Percentiles rank a stretch among this genome's conserved stretches.
Evolutionary conservation across 805 yeast genomes (phyloP).

Genomic region (Candida piceae): DNA sequence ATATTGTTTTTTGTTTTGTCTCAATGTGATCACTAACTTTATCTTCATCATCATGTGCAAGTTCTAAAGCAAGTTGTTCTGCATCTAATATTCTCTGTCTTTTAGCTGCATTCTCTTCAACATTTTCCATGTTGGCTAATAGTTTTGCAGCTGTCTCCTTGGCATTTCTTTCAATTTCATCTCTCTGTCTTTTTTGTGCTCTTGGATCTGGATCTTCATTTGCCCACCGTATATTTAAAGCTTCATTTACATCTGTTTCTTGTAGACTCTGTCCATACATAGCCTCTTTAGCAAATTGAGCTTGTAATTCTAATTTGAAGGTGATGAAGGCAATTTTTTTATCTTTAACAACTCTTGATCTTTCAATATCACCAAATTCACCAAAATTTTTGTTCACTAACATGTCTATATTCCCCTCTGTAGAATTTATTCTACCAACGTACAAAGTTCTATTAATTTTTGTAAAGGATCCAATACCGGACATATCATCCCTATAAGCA

Average conservation of each 20-base stretch:
- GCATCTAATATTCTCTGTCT: constrained; percentile 6
- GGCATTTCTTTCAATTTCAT: constrained; percentile 47
- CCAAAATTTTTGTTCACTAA: constrained; percentile 49
- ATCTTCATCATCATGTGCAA: not conserved
- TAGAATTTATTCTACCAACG: constrained; percentile 53
- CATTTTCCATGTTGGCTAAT: no score
- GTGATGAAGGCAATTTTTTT: constrained; percentile 79
- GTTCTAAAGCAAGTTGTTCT: constrained; percentile 7
- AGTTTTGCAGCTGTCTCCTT: constrained; percentile 46
- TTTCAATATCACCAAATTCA: constrained; percentile 73
- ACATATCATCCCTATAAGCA: constrained; percentile 86
- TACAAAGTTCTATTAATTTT: constrained; percentile 69
- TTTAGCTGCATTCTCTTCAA: constrained; percentile 24
- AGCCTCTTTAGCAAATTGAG: constrained; percentile 95
- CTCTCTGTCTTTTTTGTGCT: constrained; percentile 46
- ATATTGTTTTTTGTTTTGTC: not conserved
- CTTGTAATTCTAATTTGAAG: constrained; percentile 60
- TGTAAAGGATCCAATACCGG: constrained; percentile 82
- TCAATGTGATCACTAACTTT: not conserved
- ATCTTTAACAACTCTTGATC: constrained; percentile 52
- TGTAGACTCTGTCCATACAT: constrained; percentile 75
- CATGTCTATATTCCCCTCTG: constrained; percentile 33
- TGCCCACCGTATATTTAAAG: constrained; percentile 80
- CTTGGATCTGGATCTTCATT: constrained; percentile 79
- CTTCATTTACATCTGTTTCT: constrained; percentile 49